Evolutionary conservation across 345 rosid species (phyloP), one percentile per base, ranked within the genome.

Genomic region (Turritis glabra): DNA sequence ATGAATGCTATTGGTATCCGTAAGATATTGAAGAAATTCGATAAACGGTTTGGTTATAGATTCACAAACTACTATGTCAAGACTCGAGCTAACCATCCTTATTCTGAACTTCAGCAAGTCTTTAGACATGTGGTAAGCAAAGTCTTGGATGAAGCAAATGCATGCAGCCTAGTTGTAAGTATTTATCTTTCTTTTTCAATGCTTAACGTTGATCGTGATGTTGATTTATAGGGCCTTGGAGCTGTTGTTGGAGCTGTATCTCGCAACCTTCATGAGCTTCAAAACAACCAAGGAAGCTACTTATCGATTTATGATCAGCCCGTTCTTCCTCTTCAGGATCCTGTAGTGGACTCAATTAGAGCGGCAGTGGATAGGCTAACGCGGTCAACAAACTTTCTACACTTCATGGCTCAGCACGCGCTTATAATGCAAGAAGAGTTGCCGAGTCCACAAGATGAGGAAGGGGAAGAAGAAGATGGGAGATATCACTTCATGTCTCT

Each of bases 31-130:
- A 95, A 95, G 87, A 95, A 95, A 77, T 90, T 95, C 30, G 98
- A 95, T 80, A 95, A 95, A 81, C 89, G 98, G 53, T 88, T 95
- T 79, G 96, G 88, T 70, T 95, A 84, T 81, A 83, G 89, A 83
- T 95, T 95, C 86, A 89, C 94, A 5, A 80, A 90, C 86, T 87
- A 89, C 76, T 92, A 92, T 81, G 96, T 95, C 83, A 95, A 89
- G 83, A 90, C 96, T 72, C 92, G 99, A 44, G 99, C 99, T 55
- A 87, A 92, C 82, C 99, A 95, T 84, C 99, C 99, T 62, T 95
- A 89, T 76, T 92, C 99, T 51, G 93, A 92, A 80, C 86, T 95
- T 67, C 99, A 92, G 80, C 99, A 95, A 90, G 96, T 95, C 72
- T 92, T 86, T 74, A 89, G 82, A 85, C 99, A 95, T 73, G 99